Evolutionary conservation across 176 grass and related monocot species (phyloP).

Genomic region (Tillandsia fasciculata): DNA sequence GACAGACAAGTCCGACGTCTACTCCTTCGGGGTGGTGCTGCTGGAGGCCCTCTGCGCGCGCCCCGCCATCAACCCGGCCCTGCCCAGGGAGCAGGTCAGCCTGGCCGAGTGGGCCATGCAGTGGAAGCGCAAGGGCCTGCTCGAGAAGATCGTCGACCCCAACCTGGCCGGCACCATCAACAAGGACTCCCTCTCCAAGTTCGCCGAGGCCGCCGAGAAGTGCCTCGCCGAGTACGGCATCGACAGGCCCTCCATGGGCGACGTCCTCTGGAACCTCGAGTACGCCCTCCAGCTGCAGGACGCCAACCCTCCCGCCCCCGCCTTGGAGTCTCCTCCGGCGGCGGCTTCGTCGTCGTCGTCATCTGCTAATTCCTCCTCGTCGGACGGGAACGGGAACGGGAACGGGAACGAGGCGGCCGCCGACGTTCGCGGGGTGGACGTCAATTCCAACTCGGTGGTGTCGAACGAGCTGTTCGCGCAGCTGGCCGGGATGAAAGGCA

Average conservation of each 20-base stretch:
- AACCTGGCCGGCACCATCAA: constrained; percentile 73
- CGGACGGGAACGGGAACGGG: not conserved
- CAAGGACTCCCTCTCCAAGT: constrained; percentile 74
- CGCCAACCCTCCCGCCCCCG: constrained; percentile 39
- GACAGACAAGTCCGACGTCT: constrained; percentile 95
- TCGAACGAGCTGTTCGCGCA: constrained; percentile 68
- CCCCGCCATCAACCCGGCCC: constrained; percentile 63
- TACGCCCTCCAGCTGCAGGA: constrained; percentile 84
- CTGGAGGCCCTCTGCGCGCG: constrained; percentile 78
- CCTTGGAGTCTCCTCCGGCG: not conserved
- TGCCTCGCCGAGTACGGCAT: constrained; percentile 66
- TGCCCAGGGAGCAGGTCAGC: constrained; percentile 85
- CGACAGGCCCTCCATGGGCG: constrained; percentile 83
- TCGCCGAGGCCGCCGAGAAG: constrained; percentile 77
- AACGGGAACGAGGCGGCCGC: not conserved
- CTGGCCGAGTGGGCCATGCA: constrained; percentile 92
- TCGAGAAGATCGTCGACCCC: constrained; percentile 97
- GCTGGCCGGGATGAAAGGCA: constrained; percentile 56
- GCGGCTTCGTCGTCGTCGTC: not conserved
- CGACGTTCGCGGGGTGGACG: not conserved
- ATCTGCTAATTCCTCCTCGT: not conserved
- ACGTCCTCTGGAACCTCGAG: constrained; percentile 98
- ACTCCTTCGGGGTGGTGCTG: constrained; percentile 95
- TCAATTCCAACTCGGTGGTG: constrained; percentile 31
- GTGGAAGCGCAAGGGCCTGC: constrained; percentile 81